These are phyloP conservation scores for Takashimella tepidaria DNA, from an alignment of 1,284 basidiomycete genomes.

Conservation along the genomic window DNA sequence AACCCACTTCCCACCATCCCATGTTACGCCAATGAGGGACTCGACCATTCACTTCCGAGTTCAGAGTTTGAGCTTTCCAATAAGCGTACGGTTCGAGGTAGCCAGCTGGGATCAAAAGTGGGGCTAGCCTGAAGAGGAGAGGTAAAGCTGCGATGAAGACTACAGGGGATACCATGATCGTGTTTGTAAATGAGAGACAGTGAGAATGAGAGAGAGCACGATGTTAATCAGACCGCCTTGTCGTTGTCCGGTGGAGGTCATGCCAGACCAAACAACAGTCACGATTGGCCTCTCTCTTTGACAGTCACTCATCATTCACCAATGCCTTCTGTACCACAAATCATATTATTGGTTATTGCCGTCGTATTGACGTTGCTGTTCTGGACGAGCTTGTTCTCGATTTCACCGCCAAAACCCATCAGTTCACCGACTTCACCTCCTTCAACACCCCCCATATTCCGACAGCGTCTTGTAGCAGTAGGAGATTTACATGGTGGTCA, in stretches of 20 bases:
- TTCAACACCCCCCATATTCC: conserved; percentile 14
- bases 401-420: not conserved
- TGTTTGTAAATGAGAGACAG: too few species aligned
- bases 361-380: conserved; percentile 1
- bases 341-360: not conserved
- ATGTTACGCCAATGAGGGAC: conserved; percentile 37
- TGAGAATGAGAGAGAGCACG: too few species aligned
- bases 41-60: conserved; percentile 14
- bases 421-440: not conserved
- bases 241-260: too few species aligned
- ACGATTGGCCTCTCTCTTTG: too few species aligned
- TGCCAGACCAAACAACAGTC: too few species aligned
- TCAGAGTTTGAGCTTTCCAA: conserved; percentile 27
- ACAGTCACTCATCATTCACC: too few species aligned
- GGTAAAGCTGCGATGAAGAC: conserved; percentile 24
- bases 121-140: conserved; percentile 23
- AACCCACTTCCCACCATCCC: conserved; percentile 41
- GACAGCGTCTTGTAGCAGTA: conserved; percentile 57
- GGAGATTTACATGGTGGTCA: conserved; percentile 71
- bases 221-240: too few species aligned
- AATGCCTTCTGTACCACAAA: not conserved
- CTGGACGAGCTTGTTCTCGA: not conserved
- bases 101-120: conserved; percentile 19
- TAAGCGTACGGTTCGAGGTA: conserved; percentile 37
- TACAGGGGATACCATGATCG: too few species aligned